Conservation (phyloP, 352 stramenopile genomes). For the Globisporangium nodosum region DNA sequence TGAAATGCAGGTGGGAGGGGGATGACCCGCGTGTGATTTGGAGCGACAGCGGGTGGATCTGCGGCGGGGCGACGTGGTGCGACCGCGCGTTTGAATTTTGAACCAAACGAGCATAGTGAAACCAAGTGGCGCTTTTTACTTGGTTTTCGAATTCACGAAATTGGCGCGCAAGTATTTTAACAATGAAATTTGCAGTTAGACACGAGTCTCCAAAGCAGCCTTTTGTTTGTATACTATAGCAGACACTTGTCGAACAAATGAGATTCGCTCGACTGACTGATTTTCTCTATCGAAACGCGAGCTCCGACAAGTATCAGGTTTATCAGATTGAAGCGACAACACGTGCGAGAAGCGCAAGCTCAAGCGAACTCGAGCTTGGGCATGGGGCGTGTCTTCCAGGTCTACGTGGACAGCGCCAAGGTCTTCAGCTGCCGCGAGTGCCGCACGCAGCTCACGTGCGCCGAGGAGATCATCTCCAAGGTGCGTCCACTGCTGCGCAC, state of each 20-base stretch:
- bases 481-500: conserved; percentile 23
- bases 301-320: neutral
- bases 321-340: neutral
- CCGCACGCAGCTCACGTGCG: conserved; percentile 86
- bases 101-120: conserved; percentile 23
- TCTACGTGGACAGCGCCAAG: conserved; percentile 88
- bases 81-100: conserved; percentile 21
- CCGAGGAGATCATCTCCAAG: conserved; percentile 95
- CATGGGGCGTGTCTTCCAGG: conserved; percentile 84
- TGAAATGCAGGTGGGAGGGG: neutral
- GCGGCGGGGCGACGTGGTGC: conserved; percentile 19
- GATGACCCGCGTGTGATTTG: conserved; percentile 13
- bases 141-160: neutral
- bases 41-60: neutral
- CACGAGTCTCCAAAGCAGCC: neutral
- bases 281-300: neutral
- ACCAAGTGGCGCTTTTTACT: conserved; percentile 16
- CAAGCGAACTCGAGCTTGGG: too few species aligned
- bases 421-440: conserved; percentile 91
- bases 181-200: neutral
- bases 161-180: conserved; percentile 4
- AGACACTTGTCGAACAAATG: neutral
- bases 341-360: neutral
- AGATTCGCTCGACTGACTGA: neutral
- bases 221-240: neutral